Conservation (phyloP, 2,329 filamentous ascomycete species). For the Zelopaecilomyces penicillatus region DNA sequence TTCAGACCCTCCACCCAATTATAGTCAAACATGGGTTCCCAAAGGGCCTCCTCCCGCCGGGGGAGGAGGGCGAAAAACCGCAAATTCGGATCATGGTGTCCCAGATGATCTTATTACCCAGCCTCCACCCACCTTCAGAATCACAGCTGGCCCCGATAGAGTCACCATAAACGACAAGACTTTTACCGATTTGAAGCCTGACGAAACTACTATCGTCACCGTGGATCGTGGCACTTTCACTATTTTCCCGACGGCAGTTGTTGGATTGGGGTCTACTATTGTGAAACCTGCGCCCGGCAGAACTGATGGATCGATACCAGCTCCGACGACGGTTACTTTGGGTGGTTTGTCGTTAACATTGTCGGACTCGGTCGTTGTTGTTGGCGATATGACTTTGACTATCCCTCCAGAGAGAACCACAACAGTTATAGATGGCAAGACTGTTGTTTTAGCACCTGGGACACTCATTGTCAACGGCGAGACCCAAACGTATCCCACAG, state of each 20-base stretch:
- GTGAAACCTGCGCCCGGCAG: conserved; percentile 28
- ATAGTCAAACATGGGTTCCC: conserved; percentile 19
- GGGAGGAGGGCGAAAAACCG: not conserved
- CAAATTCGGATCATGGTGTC: not conserved
- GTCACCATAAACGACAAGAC: conserved; percentile 42
- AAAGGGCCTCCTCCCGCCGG: not conserved
- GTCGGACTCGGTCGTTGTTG: conserved; percentile 30
- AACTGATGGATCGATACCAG: conserved; percentile 21
- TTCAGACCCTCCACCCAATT: conserved; percentile 29
- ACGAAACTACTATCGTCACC: conserved; percentile 33
- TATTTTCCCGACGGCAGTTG: conserved; percentile 37
- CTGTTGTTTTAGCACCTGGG: conserved; percentile 26
- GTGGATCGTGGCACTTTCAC: conserved; percentile 36
- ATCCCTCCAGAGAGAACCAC: conserved; percentile 29
- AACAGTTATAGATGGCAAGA: conserved; percentile 23
- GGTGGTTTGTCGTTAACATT: conserved; percentile 33
- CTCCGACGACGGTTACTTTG: conserved; percentile 29
- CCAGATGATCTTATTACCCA: conserved; percentile 1
- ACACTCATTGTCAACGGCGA: conserved; percentile 27
- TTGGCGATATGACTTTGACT: conserved; percentile 35
- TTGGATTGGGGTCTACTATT: conserved; percentile 37
- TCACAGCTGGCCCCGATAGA: conserved; percentile 35
- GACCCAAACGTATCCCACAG: conserved; percentile 27
- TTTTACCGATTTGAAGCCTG: conserved; percentile 29
- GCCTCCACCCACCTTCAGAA: conserved; percentile 22